Conservation (phyloP, 441 rosid species). For the Hura crepitans region DNA sequence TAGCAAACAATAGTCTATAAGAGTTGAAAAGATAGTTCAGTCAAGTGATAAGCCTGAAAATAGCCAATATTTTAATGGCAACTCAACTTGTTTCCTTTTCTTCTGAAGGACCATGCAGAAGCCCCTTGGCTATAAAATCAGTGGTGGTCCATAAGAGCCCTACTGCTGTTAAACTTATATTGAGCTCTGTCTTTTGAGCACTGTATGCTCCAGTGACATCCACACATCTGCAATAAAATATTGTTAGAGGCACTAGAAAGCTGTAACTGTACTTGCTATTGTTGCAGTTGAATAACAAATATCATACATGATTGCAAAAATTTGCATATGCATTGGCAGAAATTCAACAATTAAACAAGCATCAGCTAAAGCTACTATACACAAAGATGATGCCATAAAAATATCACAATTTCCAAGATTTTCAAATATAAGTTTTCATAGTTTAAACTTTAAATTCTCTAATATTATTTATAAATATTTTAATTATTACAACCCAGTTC, state of each 20-base stretch:
- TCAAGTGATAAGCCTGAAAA: not conserved
- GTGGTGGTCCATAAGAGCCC: conserved; percentile 94
- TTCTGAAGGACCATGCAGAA: conserved; percentile 41
- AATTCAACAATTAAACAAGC: conserved; percentile 10
- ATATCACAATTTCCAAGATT: not conserved
- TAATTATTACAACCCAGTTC: not conserved
- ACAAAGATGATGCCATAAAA: not conserved
- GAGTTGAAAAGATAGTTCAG: not conserved
- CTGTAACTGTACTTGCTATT: conserved; percentile 15
- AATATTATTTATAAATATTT: not conserved
- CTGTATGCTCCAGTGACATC: conserved; percentile 99
- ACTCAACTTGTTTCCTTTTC: conserved; percentile 57
- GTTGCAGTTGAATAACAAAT: not conserved
- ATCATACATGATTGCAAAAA: conserved; percentile 4
- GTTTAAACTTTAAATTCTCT: not conserved
- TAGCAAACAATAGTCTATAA: conserved; percentile 14
- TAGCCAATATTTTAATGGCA: conserved; percentile 15
- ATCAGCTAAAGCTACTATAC: conserved; percentile 9
- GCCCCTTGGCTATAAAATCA: conserved; percentile 86
- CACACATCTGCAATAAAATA: conserved; percentile 70
- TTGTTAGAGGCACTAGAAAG: not conserved
- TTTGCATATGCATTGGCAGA: not conserved
- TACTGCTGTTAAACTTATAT: conserved; percentile 93
- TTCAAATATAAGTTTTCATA: not conserved
- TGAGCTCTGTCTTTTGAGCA: conserved; percentile 87